phyloP scores from a whole-genome alignment of 2,329 filamentous ascomycete species.

The Fragosphaeria purpurea region DNA sequence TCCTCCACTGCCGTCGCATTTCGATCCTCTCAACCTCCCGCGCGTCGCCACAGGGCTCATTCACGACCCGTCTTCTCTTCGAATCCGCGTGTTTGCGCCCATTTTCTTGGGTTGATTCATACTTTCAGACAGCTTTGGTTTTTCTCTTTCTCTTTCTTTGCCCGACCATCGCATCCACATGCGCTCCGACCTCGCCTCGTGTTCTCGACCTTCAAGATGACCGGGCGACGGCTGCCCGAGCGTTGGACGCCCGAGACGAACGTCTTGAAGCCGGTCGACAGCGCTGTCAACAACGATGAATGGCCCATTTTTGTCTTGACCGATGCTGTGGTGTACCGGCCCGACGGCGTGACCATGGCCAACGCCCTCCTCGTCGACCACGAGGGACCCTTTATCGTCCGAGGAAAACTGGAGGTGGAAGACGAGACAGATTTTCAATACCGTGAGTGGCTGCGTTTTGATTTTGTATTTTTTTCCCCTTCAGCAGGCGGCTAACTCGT shows the following conservation, averaged over 20 bases:
- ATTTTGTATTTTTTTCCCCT: neutral
- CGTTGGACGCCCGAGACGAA: slow-evolving; percentile 3
- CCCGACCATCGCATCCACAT: neutral
- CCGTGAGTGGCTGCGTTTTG: slow-evolving; percentile 23
- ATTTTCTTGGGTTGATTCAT: too few species aligned
- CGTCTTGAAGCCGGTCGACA: slow-evolving; percentile 26
- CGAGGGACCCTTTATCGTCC: slow-evolving; percentile 50
- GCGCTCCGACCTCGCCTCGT: too few species aligned
- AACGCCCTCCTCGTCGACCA: slow-evolving; percentile 52
- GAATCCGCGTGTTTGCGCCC: too few species aligned
- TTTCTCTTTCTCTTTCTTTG: neutral
- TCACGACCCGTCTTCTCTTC: too few species aligned
- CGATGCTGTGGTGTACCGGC: slow-evolving; percentile 49
- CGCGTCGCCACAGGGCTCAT: too few species aligned
- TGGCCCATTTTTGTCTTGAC: slow-evolving; percentile 54
- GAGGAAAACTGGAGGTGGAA: slow-evolving; percentile 47
- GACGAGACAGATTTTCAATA: slow-evolving; percentile 28
- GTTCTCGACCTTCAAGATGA: too few species aligned
- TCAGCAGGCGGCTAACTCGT: neutral
- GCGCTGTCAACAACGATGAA: slow-evolving; percentile 29
- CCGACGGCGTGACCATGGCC: slow-evolving; percentile 41
- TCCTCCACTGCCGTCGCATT: too few species aligned
- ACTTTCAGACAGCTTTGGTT: too few species aligned
- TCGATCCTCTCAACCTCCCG: too few species aligned
- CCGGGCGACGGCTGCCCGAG: too few species aligned